Base-by-base conservation (phyloP, 179 eudicot species). In the Amaranthus tricolor region DNA sequence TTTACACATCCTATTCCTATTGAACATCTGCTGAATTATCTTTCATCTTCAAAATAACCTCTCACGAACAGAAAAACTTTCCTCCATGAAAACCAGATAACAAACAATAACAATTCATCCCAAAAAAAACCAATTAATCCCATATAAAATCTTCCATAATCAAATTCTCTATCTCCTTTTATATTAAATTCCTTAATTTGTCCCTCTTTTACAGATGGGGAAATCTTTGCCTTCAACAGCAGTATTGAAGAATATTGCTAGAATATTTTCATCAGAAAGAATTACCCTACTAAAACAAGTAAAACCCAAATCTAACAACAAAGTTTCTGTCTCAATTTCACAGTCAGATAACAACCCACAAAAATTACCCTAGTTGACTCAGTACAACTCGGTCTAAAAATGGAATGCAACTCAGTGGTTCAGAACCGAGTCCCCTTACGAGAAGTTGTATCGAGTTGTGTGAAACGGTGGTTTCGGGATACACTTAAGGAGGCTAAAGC, bases 181-280 rank as follows among this genome's bases (percentile, higher is more conserved):
- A 31, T 13, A 31, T 31, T 4, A 31, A 31, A 31, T 31, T 31
- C 21, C 12, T 5, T 21, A 21, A 12, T 59, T 56, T 48, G 2
- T 58, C 6, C 15, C 43, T 14, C 2, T 48, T 7, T 9, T 14
- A 31, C 40, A 66, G 31, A 86, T 87, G 90, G 90, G 89, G 50
- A 89, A 84, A 79, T 82, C 88, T 64, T 54, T 87, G 49, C 79
- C 85, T 44, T 82, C 84, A 45, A 11, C 87, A 5, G 21, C 77
- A 48, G 82, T 58, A 16, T 54, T 87, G 40, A 88, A 84, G 53
- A 81, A 83, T 16, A 56, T 83, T 14, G 71, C 85, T 13, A 75
- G 94, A 58, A 40, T 85, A 58, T 74, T 87, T 12, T 48, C 83
- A 57, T 79, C 84, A 17, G 84, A 85, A 49, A 77, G 72, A 56